These are phyloP conservation scores for Umbelopsis sp. DNA, from an alignment of 192 early-diverging fungal genomes.

Conservation along the genomic window DNA sequence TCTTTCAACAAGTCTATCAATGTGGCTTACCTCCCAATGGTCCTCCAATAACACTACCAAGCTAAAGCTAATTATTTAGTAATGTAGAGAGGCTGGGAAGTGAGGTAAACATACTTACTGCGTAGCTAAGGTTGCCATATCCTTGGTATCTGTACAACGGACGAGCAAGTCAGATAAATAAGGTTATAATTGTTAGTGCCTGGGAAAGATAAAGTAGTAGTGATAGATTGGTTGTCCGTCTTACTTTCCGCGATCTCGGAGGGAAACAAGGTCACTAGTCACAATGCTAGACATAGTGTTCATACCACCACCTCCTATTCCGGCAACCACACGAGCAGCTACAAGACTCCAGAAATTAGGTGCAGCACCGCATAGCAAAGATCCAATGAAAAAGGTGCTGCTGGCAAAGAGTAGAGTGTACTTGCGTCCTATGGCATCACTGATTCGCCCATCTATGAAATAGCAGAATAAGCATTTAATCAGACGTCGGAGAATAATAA, in stretches of 20 bases:
- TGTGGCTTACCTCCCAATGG: conserved; percentile 14
- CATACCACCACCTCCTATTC: conserved; percentile 69
- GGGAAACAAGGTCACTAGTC: conserved; percentile 71
- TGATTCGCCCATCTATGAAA: conserved; percentile 48
- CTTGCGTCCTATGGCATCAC: conserved; percentile 85
- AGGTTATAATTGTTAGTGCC: not conserved
- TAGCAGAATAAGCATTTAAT: not conserved
- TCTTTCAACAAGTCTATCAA: not conserved
- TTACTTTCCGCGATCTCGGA: conserved; percentile 71
- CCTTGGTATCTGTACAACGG: conserved; percentile 24
- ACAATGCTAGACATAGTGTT: conserved; percentile 66
- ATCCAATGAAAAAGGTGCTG: conserved; percentile 66
- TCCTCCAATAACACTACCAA: conserved; percentile 18
- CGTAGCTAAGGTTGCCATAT: conserved; percentile 30
- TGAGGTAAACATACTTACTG: not conserved
- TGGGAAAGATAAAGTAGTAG: too few relatives aligned
- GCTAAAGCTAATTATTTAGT: not conserved
- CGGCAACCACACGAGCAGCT: conserved; percentile 68
- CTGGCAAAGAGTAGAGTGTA: conserved; percentile 57
- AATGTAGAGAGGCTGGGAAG: not conserved
- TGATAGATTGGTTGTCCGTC: not conserved
- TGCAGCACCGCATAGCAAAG: conserved; percentile 67
- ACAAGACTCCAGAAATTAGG: conserved; percentile 53
- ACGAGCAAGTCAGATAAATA: too few relatives aligned
- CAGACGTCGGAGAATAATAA: conserved; percentile 9